These are phyloP conservation scores for Eucalyptus cladocalyx DNA, from an alignment of 345 rosid species.

Conservation along the genomic window DNA sequence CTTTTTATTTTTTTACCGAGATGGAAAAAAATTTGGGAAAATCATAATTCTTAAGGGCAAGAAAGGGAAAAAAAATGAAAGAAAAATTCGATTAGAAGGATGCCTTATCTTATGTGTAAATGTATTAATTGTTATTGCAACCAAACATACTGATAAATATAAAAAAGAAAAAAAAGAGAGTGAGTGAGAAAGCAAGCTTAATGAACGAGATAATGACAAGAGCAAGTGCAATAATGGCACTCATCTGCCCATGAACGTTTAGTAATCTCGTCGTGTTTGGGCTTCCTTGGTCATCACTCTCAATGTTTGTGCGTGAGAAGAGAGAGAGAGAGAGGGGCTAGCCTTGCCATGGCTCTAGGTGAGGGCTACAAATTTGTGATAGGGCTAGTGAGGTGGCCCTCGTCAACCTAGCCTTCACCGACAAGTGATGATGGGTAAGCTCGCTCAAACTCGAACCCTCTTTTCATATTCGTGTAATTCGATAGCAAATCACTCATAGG, in stretches of 20 bases:
- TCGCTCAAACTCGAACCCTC: background rate
- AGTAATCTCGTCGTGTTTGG: background rate
- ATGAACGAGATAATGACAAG: background rate
- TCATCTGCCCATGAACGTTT: fast-evolving
- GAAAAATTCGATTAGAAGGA: background rate
- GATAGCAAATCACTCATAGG: background rate
- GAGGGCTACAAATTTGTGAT: background rate
- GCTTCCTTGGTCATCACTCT: background rate
- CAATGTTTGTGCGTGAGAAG: fast-evolving
- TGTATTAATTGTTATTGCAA: background rate
- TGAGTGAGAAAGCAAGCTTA: background rate
- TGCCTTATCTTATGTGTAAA: background rate
- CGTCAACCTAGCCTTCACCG: fast-evolving
- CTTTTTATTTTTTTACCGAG: background rate
- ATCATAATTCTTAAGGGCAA: background rate
- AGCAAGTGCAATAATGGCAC: background rate
- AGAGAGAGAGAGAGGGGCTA: background rate
- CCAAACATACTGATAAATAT: fast-evolving
- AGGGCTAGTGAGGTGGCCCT: fast-evolving
- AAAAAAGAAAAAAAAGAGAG: fast-evolving
- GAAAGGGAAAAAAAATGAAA: background rate
- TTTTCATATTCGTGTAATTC: fast-evolving
- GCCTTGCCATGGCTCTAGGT: background rate
- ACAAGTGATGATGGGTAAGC: background rate
- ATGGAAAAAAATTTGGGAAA: fast-evolving